A percentile compares a stretch with the other conserved stretches of the same genome.
Evolutionary conservation across 257 asterid species (phyloP).

Genomic region (Plantago major): DNA sequence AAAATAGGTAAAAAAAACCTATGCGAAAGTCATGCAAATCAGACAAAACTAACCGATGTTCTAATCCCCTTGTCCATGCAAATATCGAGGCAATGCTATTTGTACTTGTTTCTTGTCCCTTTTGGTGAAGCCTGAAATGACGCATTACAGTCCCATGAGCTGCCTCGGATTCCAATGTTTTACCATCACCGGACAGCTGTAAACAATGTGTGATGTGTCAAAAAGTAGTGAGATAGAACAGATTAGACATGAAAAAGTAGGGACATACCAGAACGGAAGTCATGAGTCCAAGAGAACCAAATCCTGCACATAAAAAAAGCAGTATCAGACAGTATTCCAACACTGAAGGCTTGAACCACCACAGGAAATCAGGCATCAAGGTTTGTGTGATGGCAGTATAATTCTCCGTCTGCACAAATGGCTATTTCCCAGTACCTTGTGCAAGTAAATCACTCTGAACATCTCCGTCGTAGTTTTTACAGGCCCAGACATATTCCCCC

Average conservation of each 20-base stretch:
- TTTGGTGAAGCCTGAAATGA: slow-evolving; percentile 79
- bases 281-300: slow-evolving; percentile 96
- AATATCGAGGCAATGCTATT: slow-evolving; percentile 92
- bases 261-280: slow-evolving; percentile 72
- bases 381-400: neutral
- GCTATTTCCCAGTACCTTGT: slow-evolving; percentile 52
- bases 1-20: neutral
- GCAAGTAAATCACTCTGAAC: slow-evolving; percentile 96
- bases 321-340: slow-evolving; percentile 10
- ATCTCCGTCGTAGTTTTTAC: slow-evolving; percentile 96
- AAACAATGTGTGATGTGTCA: slow-evolving; percentile 10
- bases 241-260: slow-evolving; percentile 4
- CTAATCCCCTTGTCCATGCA: slow-evolving; percentile 93
- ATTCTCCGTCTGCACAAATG: neutral
- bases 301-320: slow-evolving; percentile 44
- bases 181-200: slow-evolving; percentile 93
- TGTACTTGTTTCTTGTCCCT: slow-evolving; percentile 95
- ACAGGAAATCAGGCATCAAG: neutral
- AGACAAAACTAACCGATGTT: slow-evolving; percentile 53
- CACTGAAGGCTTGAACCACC: neutral
- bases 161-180: slow-evolving; percentile 91
- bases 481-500: slow-evolving; percentile 97
- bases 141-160: slow-evolving; percentile 98
- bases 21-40: neutral
- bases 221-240: slow-evolving; percentile 3